Evolutionary conservation across 768 basidiomycete genomes (phyloP), one percentile per base, ranked within the genome.

Genomic region (Dendrothele bispora): DNA sequence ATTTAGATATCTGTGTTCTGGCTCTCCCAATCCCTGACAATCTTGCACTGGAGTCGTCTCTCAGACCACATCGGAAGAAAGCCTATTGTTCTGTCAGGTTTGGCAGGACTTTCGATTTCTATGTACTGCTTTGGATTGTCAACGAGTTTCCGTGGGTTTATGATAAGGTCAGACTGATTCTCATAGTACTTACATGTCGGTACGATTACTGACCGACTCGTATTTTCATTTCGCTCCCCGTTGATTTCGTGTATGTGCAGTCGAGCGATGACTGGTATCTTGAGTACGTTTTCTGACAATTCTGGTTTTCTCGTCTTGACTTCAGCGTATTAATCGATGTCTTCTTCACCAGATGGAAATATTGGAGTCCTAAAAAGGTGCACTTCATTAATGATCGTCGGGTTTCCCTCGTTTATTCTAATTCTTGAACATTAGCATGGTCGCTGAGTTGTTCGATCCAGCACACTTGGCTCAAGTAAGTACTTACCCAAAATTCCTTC

Each of bases 1-100:
- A 1, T 30, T 3, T 51, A 91, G 88, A 81, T 88, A 74, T 90
- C 89, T 0, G 57, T 88, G 12, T 91, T 89, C 65, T 91, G 83
- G 53, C 69, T 85, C 17, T 82, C 86, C 0, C 84, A 90, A 65
- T 86, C 87, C 0, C 61, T 79, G 41, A 88, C 85, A 2, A 81
- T 88, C 21, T 63, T 90, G 14, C 80, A 88, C 51, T 91, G 88
- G 87, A 84, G 84, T 60, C 78, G 84, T 15, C 44, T 81, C 8
- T 89, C 87, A 10, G 89, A 91, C 52, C 69, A 73, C 32, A 62
- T 90, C 32, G 89, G 89, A 17, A 80, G 89, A 2, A 37, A 38
- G 54, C 88, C 89, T 0, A 80, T 91, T 18, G 79, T 90, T 50
- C 68, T 90, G 45, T 71, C 61, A 1, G 88, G 88, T 2, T 65